Conservation (phyloP, 768 basidiomycete species). For the Hericium erinaceus region DNA sequence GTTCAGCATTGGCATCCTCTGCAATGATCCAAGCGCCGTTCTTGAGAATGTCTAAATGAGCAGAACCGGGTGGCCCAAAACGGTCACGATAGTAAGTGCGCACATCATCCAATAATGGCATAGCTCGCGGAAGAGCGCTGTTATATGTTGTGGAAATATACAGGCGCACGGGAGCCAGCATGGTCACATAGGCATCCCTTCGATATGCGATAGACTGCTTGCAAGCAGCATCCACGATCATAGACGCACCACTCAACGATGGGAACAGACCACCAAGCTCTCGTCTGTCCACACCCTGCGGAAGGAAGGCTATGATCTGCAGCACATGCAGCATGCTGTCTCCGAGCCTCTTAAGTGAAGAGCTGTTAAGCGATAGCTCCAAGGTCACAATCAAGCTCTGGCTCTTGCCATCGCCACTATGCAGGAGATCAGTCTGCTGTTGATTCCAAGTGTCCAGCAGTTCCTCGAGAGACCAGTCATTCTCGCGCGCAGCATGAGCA, state of each 20-base stretch:
- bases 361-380: neutral
- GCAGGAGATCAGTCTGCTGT: neutral
- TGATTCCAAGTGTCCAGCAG: neutral
- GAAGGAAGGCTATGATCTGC: neutral
- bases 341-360: neutral
- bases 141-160: neutral
- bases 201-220: neutral
- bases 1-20: neutral
- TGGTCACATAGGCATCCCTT: neutral
- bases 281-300: neutral
- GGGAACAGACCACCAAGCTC: neutral
- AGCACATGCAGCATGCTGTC: neutral
- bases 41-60: neutral
- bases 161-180: neutral
- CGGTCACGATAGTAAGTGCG: neutral
- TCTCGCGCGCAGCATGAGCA: too few relatives aligned
- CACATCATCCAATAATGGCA: neutral
- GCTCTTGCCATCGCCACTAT: neutral
- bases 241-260: neutral
- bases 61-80: too few relatives aligned
- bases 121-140: neutral
- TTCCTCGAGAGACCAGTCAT: neutral
- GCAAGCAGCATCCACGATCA: neutral
- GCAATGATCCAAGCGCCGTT: neutral
- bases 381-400: neutral